phyloP scores from a whole-genome alignment of 1,284 basidiomycete species.

The Singerocomus inundabilis region DNA sequence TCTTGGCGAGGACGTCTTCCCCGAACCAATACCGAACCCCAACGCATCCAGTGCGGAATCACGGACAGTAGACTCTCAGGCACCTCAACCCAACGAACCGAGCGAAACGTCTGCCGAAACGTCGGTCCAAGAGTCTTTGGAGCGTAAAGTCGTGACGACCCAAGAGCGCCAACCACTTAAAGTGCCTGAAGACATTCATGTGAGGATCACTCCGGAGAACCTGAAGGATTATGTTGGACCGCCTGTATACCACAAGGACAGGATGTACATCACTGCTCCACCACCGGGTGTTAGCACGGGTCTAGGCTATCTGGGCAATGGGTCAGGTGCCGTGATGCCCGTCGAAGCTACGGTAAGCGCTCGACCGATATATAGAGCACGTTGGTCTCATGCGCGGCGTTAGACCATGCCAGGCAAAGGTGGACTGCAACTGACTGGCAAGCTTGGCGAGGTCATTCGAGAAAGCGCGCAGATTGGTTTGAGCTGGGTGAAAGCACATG shows the following conservation, averaged over 20 bases:
- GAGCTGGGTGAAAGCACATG: constrained; percentile 91
- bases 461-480: constrained; percentile 94
- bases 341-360: constrained; percentile 84
- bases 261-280: constrained; percentile 80
- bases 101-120: constrained; percentile 19
- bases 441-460: constrained; percentile 96
- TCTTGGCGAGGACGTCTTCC: constrained; percentile 85
- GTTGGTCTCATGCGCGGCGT: neutral
- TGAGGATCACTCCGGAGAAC: constrained; percentile 84
- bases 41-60: constrained; percentile 22
- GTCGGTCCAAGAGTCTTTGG: constrained; percentile 25
- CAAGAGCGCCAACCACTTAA: constrained; percentile 76
- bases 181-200: constrained; percentile 78
- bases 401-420: constrained; percentile 94
- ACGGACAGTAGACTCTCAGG: constrained; percentile 41
- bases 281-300: constrained; percentile 95
- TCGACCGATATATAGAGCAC: neutral
- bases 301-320: constrained; percentile 94
- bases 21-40: constrained; percentile 52
- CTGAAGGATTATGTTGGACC: constrained; percentile 97
- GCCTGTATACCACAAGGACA: constrained; percentile 92
- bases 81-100: constrained; percentile 38
- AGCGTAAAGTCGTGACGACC: constrained; percentile 67
- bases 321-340: constrained; percentile 95
- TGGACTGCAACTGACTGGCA: constrained; percentile 87